Evolutionary conservation across 2,329 filamentous ascomycete species (phyloP).

Genomic region (Pseudogymnoascus sp.): DNA sequence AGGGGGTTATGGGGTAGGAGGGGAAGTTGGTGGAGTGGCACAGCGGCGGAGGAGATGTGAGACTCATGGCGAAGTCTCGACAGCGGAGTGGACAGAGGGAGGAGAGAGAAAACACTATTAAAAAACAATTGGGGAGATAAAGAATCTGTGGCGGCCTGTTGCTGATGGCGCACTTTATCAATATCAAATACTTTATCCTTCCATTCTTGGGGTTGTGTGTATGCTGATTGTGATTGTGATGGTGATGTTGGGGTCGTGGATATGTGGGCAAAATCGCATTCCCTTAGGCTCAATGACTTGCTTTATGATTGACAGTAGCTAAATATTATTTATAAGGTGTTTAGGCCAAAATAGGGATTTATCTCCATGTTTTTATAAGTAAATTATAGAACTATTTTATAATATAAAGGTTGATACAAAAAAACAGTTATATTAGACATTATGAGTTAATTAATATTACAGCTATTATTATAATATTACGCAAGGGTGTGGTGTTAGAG

Average conservation of each 20-base stretch:
- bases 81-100: neutral
- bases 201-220: neutral
- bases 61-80: neutral
- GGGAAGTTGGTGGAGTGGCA: neutral
- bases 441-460: too few species aligned
- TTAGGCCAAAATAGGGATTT: neutral
- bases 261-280: too few species aligned
- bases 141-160: neutral
- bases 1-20: neutral
- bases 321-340: neutral
- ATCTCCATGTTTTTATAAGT: neutral
- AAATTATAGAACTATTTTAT: too few species aligned
- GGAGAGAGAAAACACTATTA: neutral
- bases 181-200: constrained; percentile 6
- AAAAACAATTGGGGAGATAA: constrained; percentile 1
- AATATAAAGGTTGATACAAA: too few species aligned
- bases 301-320: neutral
- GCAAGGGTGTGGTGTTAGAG: neutral
- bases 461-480: neutral
- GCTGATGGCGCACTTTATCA: neutral
- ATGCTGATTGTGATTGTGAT: neutral
- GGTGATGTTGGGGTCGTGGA: neutral
- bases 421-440: too few species aligned
- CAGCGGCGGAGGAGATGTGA: neutral
- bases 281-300: neutral